Evolutionary conservation across 2,329 filamentous ascomycete genomes (phyloP), one percentile per base, ranked within the genome.

Genomic region (Plectosphaerella cucumerina): DNA sequence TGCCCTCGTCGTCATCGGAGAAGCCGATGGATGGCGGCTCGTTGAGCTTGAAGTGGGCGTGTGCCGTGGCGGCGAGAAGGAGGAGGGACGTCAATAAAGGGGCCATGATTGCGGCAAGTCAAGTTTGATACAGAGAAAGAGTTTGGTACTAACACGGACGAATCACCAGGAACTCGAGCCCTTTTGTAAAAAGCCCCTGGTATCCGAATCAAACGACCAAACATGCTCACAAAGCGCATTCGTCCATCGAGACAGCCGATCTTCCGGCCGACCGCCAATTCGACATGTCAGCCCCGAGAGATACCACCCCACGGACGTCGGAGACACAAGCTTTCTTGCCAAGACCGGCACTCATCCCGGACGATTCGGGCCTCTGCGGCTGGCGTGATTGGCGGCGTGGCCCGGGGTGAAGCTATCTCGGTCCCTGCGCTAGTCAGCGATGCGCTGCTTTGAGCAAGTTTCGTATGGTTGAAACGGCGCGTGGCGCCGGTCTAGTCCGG

Each of bases 31-130:
- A 67, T 56, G 54, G 45, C 66, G 82, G 68, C 62, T 72, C 64
- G 53, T 70, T 62, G 60, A 85, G 68, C 31, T 69, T 65, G 70
- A 84, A 84, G 65, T 85, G 82, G 47, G 78, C 77, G 45, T 67
- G 65, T 54, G 70, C 66, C 46, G 72, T 52, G 53, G 70, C 62
- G 53, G 68, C 66, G 53, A 78, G 62, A 35, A 26, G 47, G 34
- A 39, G 47, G 23, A 14, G 46, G 57, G 35, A 73, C 62, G 20
- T 66, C 53, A 48, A 76, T 50, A 26, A 47, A 44, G 45, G 54
- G 50, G 56, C 35, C 57, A 58, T 59, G 35, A 34, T 52, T 33
- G 39, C 33, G 46, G 45, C 42, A 35, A 9, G 21, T 47, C 21
- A n/a, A 23, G 23, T 31, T 11, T 31, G 26, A 8, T 31, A 31